Conservation (phyloP, 2,329 filamentous ascomycete species). For the Fusarium sp. region DNA sequence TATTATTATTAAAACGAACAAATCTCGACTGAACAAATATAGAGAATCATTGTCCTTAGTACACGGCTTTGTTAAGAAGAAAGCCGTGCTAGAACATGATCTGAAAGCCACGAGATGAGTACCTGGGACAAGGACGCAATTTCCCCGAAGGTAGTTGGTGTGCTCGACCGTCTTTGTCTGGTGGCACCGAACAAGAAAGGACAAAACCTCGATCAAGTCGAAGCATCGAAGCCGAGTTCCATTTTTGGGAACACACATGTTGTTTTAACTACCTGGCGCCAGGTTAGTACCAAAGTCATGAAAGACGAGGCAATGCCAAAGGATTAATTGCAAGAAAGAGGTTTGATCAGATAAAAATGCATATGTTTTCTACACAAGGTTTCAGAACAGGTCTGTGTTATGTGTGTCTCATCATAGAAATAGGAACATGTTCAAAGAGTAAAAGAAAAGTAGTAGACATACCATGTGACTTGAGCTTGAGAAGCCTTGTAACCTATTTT, state of each 20-base stretch:
- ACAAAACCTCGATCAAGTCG: conserved; percentile 7
- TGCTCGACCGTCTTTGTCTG: conserved; percentile 29
- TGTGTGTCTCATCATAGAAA: conserved; percentile 47
- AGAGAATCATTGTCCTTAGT: conserved; percentile 18
- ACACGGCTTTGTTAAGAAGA: conserved; percentile 28
- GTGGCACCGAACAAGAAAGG: conserved; percentile 15
- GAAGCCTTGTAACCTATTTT: neutral
- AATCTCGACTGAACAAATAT: neutral
- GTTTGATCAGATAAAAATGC: conserved; percentile 43
- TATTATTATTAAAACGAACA: neutral
- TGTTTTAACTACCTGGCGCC: conserved; percentile 5
- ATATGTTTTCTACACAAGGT: conserved; percentile 46
- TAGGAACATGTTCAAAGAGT: neutral
- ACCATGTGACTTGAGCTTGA: neutral
- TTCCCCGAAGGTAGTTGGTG: conserved; percentile 5
- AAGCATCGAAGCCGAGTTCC: conserved; percentile 11
- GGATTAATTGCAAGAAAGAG: conserved; percentile 4
- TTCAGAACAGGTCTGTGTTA: conserved; percentile 53
- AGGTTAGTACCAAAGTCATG: conserved; percentile 28
- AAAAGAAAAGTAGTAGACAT: conserved; percentile 6
- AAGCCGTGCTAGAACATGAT: conserved; percentile 5
- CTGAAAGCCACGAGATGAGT: neutral
- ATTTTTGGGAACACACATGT: conserved; percentile 23
- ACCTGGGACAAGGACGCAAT: conserved; percentile 11
- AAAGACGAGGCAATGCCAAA: conserved; percentile 11